Evolutionary conservation across 768 basidiomycete species (phyloP), one percentile per base, ranked within the genome.

Genomic region (Russula sp.): DNA sequence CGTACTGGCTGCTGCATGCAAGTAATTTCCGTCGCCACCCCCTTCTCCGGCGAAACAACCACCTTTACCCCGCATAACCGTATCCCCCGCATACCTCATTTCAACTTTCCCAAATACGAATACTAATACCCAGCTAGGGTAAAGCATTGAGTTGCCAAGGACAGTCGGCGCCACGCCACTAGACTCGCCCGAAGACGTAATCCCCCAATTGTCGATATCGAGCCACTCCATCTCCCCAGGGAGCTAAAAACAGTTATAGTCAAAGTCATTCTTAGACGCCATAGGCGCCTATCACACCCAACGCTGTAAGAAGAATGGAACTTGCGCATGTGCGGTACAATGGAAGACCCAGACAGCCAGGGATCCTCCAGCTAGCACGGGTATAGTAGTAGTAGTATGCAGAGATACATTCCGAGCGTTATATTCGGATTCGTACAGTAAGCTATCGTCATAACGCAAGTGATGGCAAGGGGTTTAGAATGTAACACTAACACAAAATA

Each of bases 381-480:
- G 44, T 59, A 64, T 59, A 46, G 58, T 59, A 59, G 44, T 59
- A 46, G 58, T 59, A 59, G 44, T 24, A 22, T 38, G 63, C 14
- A 52, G 14, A 16, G 30, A 55, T 3, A 22, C 36, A 46, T 34
- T 58, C 24, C 32, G 51, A 20, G 50, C 50, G 62, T 50, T 13
- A 53, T 40, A 61, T 40, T 18, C 38, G 38, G 24, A 20, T 44
- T 58, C 30, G 8, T 64, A 59, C 42, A 46, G 57, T 64, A 57
- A 14, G 24, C 7, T 63, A 63, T 32, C 24, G 5, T 50, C 13
- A 49, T 22, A 49, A 49, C 24, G 24, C 48, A 26, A 49, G 24
- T 24, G 24, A 49, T 24, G 48, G 48, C n/a, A 22, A 16, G 46
- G 10, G 22, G 7, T 22, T 24, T 26, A 26, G 30, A 36, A n/a